phyloP scores from a whole-genome alignment of 148 eudicot species.

The Salicornia ramosissima region DNA sequence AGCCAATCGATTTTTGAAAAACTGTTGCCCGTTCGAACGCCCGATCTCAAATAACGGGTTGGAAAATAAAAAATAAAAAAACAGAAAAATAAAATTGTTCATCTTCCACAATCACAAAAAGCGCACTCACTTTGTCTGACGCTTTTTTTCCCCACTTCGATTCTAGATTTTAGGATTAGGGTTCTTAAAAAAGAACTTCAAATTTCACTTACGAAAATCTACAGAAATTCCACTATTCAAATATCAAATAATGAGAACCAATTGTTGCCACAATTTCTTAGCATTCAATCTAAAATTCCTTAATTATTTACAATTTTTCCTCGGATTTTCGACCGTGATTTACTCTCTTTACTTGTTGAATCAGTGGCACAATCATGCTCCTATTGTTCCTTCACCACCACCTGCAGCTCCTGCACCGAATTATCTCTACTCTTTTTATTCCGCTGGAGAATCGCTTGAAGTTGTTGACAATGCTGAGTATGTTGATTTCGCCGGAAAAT shows the following conservation, averaged over 20 bases:
- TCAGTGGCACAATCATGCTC: conserved; percentile 46
- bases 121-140: background rate
- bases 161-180: conserved; percentile 22
- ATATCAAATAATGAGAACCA: conserved; percentile 28
- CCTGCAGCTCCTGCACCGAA: conserved; percentile 34
- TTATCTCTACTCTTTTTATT: conserved; percentile 1
- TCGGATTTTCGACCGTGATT: conserved; percentile 48
- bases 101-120: background rate
- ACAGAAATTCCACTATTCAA: background rate
- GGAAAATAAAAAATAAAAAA: too few species aligned
- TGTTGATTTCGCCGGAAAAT: conserved; percentile 15
- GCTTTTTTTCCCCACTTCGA: background rate
- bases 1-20: too few species aligned
- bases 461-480: conserved; percentile 18
- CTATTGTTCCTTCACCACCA: conserved; percentile 27
- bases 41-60: too few species aligned
- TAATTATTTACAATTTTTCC: conserved; percentile 48
- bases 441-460: conserved; percentile 10
- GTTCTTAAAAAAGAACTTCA: conserved; percentile 9
- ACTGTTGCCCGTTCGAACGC: too few species aligned
- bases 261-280: conserved; percentile 58
- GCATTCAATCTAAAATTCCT: conserved; percentile 63
- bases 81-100: too few species aligned
- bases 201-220: background rate
- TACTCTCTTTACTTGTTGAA: conserved; percentile 59